phyloP scores from a whole-genome alignment of 805 yeast genomes.

The Myxozyma lipomycoides region DNA sequence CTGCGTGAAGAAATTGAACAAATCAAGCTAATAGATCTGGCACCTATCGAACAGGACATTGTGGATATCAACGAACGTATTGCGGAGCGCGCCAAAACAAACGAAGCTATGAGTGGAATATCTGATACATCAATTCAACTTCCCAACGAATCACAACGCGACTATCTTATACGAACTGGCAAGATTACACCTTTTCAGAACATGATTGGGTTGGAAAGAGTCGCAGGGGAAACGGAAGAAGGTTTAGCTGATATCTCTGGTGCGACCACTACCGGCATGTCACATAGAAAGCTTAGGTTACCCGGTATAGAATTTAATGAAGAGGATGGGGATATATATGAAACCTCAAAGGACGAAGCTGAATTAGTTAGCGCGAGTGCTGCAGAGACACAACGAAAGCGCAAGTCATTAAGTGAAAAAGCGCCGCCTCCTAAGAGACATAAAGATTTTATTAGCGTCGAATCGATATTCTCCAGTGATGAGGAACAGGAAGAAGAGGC shows the following conservation, averaged over 20 bases:
- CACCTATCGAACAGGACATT: constrained; percentile 56
- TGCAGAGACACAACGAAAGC: constrained; percentile 6
- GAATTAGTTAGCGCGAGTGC: constrained; percentile 1
- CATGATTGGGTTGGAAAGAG: constrained; percentile 51
- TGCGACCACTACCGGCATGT: constrained; percentile 9
- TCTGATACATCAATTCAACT: constrained; percentile 37
- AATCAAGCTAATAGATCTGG: constrained; percentile 48
- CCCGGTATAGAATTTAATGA: constrained; percentile 26
- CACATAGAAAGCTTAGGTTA: constrained; percentile 21
- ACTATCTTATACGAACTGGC: constrained; percentile 81
- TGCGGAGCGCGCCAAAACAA: constrained; percentile 32
- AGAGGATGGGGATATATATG: constrained; percentile 21
- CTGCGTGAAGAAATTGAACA: constrained; percentile 52
- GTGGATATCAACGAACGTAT: constrained; percentile 56
- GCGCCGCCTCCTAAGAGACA: no score
- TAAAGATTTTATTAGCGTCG: not conserved
- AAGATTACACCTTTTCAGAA: constrained; percentile 90
- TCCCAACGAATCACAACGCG: constrained; percentile 75
- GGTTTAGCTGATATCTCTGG: constrained; percentile 4
- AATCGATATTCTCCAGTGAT: constrained; percentile 2
- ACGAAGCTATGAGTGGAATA: constrained; percentile 12
- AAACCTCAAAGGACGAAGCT: constrained; percentile 30
- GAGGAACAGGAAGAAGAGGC: not conserved
- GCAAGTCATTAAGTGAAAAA: constrained; percentile 2
- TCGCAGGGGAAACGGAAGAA: constrained; percentile 45